phyloP scores from a whole-genome alignment of 805 yeast genomes.

The Jamesozyma rosinii region DNA sequence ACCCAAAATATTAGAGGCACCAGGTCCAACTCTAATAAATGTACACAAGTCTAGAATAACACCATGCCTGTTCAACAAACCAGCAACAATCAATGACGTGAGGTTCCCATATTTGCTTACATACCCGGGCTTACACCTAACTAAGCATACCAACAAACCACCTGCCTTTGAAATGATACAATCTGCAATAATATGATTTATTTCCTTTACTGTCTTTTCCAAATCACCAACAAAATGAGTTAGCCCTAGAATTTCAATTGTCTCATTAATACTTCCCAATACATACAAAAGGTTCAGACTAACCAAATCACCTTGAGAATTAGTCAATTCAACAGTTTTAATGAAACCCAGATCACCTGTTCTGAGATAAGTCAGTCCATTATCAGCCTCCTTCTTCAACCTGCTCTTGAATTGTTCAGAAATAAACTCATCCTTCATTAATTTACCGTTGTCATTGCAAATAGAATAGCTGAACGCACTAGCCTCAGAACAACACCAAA shows the following conservation, averaged over 20 bases:
- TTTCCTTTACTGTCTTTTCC: constrained; percentile 54
- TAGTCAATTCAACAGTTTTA: constrained; percentile 53
- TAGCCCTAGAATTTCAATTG: constrained; percentile 84
- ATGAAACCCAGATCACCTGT: constrained; percentile 94
- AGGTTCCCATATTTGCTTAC: constrained; percentile 50
- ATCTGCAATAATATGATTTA: constrained; percentile 36
- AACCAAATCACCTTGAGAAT: constrained; percentile 31
- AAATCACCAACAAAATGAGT: constrained; percentile 85
- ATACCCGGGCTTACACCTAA: constrained; percentile 48
- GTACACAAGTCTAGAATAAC: constrained; percentile 75
- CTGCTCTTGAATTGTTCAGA: constrained; percentile 52
- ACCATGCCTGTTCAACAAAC: constrained; percentile 71
- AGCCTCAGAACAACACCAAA: constrained; percentile 91
- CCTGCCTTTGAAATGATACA: constrained; percentile 73
- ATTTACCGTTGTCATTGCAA: constrained; percentile 31
- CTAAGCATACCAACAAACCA: constrained; percentile 64
- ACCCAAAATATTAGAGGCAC: constrained; percentile 25
- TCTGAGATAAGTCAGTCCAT: constrained; percentile 57
- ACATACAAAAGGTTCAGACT: constrained; percentile 72
- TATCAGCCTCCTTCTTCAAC: constrained; percentile 52
- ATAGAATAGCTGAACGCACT: constrained; percentile 54
- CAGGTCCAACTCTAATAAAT: constrained; percentile 44
- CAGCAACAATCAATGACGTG: constrained; percentile 75
- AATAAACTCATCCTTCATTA: constrained; percentile 44
- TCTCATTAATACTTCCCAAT: constrained; percentile 73